phyloP scores from a whole-genome alignment of 169 alveolate genomes.

The Plasmodium gaboni region DNA sequence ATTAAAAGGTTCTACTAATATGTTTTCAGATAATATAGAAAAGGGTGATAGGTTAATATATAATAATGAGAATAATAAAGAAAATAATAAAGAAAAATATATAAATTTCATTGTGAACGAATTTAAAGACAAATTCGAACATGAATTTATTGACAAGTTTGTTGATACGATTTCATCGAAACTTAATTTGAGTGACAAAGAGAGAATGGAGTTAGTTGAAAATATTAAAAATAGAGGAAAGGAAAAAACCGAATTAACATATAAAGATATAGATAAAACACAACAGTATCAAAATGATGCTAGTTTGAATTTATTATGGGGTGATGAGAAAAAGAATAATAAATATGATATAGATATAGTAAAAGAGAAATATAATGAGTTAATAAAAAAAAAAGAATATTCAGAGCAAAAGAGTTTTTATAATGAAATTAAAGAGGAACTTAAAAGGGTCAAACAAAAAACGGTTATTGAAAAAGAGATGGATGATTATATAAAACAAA shows the following conservation, averaged over 20 bases:
- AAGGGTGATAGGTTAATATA: neutral
- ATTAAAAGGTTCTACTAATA: neutral
- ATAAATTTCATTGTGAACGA: conserved; percentile 17
- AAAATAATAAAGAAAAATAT: neutral
- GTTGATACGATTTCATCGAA: conserved; percentile 1
- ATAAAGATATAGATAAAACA: too few relatives aligned
- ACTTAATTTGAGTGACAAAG: neutral
- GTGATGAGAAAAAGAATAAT: neutral
- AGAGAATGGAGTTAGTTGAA: neutral
- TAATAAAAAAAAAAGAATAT: conserved; percentile 20
- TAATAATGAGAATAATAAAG: neutral
- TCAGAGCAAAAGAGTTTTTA: conserved; percentile 5
- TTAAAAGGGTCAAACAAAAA: conserved; percentile 26
- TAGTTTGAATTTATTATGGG: neutral
- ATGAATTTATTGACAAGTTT: conserved; percentile 14
- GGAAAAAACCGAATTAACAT: neutral
- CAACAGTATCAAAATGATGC: too few relatives aligned
- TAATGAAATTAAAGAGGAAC: conserved; percentile 37
- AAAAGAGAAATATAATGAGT: conserved; percentile 7
- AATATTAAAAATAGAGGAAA: neutral
- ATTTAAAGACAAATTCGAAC: conserved; percentile 19
- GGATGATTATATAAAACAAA: conserved; percentile 17
- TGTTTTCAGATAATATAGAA: neutral
- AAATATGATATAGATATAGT: neutral
- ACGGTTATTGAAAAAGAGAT: conserved; percentile 14